Evolutionary conservation across 2,329 filamentous ascomycete species (phyloP).

Genomic region (Fusarium sulawesiense): DNA sequence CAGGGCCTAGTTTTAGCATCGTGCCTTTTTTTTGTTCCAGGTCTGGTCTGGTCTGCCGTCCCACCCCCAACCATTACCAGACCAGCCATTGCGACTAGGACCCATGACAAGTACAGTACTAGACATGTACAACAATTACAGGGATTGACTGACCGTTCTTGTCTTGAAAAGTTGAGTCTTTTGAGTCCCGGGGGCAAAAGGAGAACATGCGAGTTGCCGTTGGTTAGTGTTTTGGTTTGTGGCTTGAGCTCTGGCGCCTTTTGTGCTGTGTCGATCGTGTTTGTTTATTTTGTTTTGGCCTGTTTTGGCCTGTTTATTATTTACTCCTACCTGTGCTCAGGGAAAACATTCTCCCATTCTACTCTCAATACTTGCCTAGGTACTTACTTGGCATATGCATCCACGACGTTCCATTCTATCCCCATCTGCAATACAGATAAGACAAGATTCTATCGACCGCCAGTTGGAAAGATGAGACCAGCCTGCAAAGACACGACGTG

Average conservation of each 20-base stretch:
- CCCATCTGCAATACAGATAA: not conserved
- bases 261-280: constrained; percentile 6
- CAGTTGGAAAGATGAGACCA: not conserved
- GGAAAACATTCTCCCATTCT: not conserved
- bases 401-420: not conserved
- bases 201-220: constrained; percentile 10
- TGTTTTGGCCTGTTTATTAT: not conserved
- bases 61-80: constrained; percentile 24
- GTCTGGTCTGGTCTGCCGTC: constrained; percentile 27
- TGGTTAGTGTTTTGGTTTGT: constrained; percentile 16
- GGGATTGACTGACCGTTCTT: constrained; percentile 7
- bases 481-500: not conserved
- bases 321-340: not conserved
- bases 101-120: constrained; percentile 17
- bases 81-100: not conserved
- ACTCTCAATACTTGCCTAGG: not conserved
- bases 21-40: constrained; percentile 18
- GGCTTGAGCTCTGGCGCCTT: constrained; percentile 24
- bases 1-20: constrained; percentile 34
- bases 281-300: constrained; percentile 4
- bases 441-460: not conserved
- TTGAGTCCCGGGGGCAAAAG: constrained; percentile 1
- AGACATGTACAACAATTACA: not conserved
- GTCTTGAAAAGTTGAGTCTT: constrained; percentile 1
- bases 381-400: not conserved